phyloP scores from a whole-genome alignment of 73 alveolate species.

The Stentor coeruleus region DNA sequence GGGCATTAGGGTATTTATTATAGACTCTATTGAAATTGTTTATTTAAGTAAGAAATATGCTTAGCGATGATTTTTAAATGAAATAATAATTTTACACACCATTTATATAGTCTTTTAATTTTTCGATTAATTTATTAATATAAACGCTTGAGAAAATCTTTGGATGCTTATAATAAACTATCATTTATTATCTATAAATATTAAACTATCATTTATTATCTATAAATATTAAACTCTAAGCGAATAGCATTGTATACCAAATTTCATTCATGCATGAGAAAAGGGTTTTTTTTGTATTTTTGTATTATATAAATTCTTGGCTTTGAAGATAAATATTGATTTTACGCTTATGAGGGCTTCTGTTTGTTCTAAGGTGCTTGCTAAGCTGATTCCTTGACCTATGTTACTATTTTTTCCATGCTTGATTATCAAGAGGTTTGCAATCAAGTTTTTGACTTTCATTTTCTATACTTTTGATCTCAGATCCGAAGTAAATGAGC shows the following conservation, averaged over 20 bases:
- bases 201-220: too few species aligned
- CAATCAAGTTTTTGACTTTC: constrained; percentile 26
- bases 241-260: constrained; percentile 69
- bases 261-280: constrained; percentile 57
- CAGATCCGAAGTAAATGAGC: constrained; percentile 36
- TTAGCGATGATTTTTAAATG: too few species aligned
- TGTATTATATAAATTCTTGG: constrained; percentile 47
- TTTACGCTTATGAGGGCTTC: constrained; percentile 24
- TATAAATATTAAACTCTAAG: too few species aligned
- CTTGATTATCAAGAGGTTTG: constrained; percentile 43
- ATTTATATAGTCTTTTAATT: too few species aligned
- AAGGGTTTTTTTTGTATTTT: constrained; percentile 68
- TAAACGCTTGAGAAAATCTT: too few species aligned
- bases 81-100: too few species aligned
- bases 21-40: too few species aligned
- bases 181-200: too few species aligned
- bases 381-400: constrained; percentile 45
- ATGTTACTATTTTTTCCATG: constrained; percentile 56
- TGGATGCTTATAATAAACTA: too few species aligned
- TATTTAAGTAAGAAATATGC: too few species aligned
- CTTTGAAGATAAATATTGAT: constrained; percentile 25
- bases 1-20: too few species aligned
- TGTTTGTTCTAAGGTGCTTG: constrained; percentile 21
- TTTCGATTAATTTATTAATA: too few species aligned
- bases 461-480: constrained; percentile 23